A percentile compares a stretch with the other conserved stretches of the same genome.
Evolutionary conservation across 192 early-diverging fungal genomes (phyloP).

Genomic region (Hyaloraphidium curvatum): DNA sequence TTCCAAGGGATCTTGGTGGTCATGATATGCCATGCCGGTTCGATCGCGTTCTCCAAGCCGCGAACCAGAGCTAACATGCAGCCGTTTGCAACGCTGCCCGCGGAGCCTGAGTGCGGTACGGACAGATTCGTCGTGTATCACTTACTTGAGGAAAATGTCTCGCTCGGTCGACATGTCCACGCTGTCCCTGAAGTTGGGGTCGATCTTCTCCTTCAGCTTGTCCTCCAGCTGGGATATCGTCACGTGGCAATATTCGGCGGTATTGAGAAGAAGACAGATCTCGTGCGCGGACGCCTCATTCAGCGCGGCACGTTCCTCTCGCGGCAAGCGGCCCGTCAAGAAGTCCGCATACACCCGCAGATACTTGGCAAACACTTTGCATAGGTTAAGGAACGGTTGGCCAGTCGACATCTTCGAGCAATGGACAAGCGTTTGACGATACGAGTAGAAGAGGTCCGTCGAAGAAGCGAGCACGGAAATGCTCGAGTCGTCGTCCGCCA

Average conservation of each 20-base stretch:
- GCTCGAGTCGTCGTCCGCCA: constrained; percentile 31
- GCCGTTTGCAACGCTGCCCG: too few species aligned
- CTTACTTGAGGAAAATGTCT: constrained; percentile 59
- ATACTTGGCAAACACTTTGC: constrained; percentile 58
- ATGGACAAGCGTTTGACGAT: constrained; percentile 69
- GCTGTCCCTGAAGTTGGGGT: constrained; percentile 36
- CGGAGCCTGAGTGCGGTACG: too few species aligned
- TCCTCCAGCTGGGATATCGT: constrained; percentile 73
- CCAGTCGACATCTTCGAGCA: constrained; percentile 68
- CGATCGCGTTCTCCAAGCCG: constrained; percentile 43
- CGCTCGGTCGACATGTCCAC: constrained; percentile 57
- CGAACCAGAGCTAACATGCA: constrained; percentile 46
- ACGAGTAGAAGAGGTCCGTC: constrained; percentile 80
- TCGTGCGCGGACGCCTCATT: too few species aligned
- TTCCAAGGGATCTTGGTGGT: constrained; percentile 61
- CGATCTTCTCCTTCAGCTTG: constrained; percentile 68
- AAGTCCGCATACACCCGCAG: constrained; percentile 62
- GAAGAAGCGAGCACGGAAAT: constrained; percentile 60
- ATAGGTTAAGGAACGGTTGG: constrained; percentile 72
- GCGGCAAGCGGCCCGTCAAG: constrained; percentile 42
- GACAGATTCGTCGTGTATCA: constrained; percentile 1
- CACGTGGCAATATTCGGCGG: constrained; percentile 80
- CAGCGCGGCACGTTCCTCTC: not conserved
- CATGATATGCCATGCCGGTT: constrained; percentile 52
- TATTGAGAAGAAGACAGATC: constrained; percentile 78